Percentiles rank a stretch among this genome's conserved stretches.
These are phyloP conservation scores for Trametes gibbosa DNA, from an alignment of 768 basidiomycete species.

Conservation along the genomic window DNA sequence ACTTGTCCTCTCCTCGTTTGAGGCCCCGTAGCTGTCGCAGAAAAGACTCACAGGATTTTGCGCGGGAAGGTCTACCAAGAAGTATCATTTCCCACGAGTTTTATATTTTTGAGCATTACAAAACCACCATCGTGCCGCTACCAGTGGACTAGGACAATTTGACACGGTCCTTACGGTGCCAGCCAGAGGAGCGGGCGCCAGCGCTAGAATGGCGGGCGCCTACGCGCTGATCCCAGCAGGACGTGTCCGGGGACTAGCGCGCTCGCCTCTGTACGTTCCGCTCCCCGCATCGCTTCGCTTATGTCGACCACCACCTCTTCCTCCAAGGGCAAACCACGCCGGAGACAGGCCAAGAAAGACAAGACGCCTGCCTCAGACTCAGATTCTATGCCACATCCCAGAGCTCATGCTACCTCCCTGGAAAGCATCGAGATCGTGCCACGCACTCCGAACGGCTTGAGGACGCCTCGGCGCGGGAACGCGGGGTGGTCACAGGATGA, in stretches of 20 bases:
- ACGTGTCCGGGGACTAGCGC: not conserved
- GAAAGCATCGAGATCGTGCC: conserved; percentile 30
- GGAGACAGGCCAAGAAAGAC: conserved; percentile 9
- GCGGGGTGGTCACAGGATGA: conserved; percentile 19
- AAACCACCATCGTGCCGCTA: too few relatives aligned
- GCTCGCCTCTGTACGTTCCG: not conserved
- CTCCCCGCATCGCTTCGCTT: conserved; percentile 2
- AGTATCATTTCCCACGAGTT: too few relatives aligned
- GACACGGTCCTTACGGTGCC: too few relatives aligned
- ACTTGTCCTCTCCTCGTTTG: too few relatives aligned
- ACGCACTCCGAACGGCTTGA: conserved; percentile 26
- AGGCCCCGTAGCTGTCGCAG: too few relatives aligned
- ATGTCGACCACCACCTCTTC: conserved; percentile 6
- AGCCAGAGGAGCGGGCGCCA: too few relatives aligned
- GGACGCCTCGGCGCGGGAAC: conserved; percentile 17
- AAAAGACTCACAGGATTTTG: too few relatives aligned
- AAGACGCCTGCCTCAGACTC: conserved; percentile 2
- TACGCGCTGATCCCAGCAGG: not conserved
- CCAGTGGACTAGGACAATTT: too few relatives aligned
- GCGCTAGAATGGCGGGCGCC: not conserved
- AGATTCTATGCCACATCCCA: conserved; percentile 23
- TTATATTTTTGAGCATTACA: too few relatives aligned
- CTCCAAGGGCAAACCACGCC: conserved; percentile 13
- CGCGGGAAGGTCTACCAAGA: too few relatives aligned
- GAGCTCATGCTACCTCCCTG: conserved; percentile 26